phyloP scores from a whole-genome alignment of 1,284 basidiomycete genomes.

The Malassezia caprae region DNA sequence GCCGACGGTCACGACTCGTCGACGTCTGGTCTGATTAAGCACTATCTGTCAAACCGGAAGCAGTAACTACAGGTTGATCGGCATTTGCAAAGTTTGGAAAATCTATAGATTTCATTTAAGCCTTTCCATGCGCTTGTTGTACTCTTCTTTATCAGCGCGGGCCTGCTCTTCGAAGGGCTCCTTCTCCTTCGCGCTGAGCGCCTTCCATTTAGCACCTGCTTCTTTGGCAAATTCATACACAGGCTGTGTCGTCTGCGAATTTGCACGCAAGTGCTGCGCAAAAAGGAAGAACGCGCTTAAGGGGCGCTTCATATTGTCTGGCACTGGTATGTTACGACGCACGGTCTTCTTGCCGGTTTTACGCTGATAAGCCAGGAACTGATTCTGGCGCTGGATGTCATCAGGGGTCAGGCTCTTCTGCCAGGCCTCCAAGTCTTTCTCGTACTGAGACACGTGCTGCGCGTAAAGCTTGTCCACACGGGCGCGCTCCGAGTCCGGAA shows the following conservation, averaged over 20 bases:
- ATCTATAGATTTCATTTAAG: constrained; percentile 16
- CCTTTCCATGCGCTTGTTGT: constrained; percentile 25
- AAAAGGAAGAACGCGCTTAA: constrained; percentile 35
- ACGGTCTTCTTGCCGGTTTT: constrained; percentile 30
- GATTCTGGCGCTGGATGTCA: constrained; percentile 42
- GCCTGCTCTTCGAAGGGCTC: constrained; percentile 29
- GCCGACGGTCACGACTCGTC: constrained; percentile 69
- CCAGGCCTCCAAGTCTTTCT: constrained; percentile 32
- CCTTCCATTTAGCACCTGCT: constrained; percentile 30
- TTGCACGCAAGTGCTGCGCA: constrained; percentile 29
- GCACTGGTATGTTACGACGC: constrained; percentile 29
- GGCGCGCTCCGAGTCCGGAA: constrained; percentile 19
- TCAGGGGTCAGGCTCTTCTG: constrained; percentile 31
- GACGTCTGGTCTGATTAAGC: constrained; percentile 33
- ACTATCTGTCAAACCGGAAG: constrained; percentile 33
- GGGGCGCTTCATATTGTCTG: constrained; percentile 34
- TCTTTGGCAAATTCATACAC: constrained; percentile 25
- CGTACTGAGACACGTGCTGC: constrained; percentile 28
- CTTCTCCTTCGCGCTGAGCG: constrained; percentile 26
- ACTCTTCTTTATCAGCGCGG: constrained; percentile 23
- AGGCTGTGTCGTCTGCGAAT: constrained; percentile 14
- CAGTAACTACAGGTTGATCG: constrained; percentile 6
- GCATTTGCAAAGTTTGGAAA: background rate
- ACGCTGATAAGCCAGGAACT: constrained; percentile 30
- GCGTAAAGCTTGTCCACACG: constrained; percentile 27